Evolutionary conservation across 2,329 filamentous ascomycete genomes (phyloP).

Genomic region (Samsoniella hepiali): DNA sequence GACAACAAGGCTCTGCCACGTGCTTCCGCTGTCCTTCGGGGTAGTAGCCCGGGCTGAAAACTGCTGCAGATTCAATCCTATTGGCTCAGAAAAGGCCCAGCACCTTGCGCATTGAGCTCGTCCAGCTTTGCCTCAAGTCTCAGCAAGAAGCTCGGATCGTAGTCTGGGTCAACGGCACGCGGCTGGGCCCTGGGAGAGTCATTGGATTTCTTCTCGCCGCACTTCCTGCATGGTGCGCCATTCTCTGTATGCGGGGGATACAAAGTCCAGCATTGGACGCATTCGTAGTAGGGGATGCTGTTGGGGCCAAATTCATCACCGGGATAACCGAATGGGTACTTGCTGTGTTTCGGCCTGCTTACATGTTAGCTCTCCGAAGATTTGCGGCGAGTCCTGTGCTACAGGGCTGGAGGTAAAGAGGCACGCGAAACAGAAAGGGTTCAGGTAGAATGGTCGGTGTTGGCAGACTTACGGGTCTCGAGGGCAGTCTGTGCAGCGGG

Average conservation of each 20-base stretch:
- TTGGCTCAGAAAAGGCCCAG: neutral
- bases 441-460: neutral
- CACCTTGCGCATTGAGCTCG: constrained; percentile 35
- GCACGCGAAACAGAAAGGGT: neutral
- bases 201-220: constrained; percentile 57
- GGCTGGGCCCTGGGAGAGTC: constrained; percentile 57
- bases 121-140: constrained; percentile 55
- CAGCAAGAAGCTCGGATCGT: constrained; percentile 58
- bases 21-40: neutral
- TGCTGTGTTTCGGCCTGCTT: constrained; percentile 60
- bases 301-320: constrained; percentile 58
- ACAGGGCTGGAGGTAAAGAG: neutral
- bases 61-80: neutral
- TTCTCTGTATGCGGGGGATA: constrained; percentile 51
- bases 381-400: neutral
- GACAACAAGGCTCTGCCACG: neutral
- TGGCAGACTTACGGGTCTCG: constrained; percentile 65
- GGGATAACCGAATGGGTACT: constrained; percentile 68
- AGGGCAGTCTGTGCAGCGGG: constrained; percentile 76
- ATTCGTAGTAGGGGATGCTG: constrained; percentile 54
- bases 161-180: constrained; percentile 58
- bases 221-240: constrained; percentile 55
- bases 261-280: constrained; percentile 59
- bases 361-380: constrained; percentile 12
- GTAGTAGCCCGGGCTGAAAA: neutral